Evolutionary conservation across 73 alveolate genomes (phyloP), one percentile per base, ranked within the genome.

Genomic region (Uronychia binucleata): DNA sequence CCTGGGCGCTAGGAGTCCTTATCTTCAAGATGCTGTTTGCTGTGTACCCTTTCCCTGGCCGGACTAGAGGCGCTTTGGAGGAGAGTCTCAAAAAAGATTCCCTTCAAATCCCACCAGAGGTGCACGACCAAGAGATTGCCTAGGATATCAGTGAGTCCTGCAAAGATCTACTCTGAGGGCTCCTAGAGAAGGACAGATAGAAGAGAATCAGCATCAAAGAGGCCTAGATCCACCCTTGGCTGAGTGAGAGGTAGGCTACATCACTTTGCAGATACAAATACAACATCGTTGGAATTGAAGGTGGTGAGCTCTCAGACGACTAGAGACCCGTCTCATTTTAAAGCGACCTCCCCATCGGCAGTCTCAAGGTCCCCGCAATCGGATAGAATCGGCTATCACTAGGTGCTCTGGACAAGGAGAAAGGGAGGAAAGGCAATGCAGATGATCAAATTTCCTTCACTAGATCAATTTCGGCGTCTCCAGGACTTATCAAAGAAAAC

Each of bases 1-100:
- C 88, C 14, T 93, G 97, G 97, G 86, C 93, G 31, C 34, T 93
- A 74, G 97, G 97, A 0, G 84, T 93, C 25, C 77, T 93, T 0
- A 77, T 90, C 59, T 93, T 75, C 82, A 82, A 86, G 78, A 77
- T 93, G 90, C 86, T 90, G 13, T 87, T 67, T 82, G 97, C 94
- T 0, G 31, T 0, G 5, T 90, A 84, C 78, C 96, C 97, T 30
- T 93, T 93, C 75, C 92, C 88, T 34, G 97, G 93, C 0, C 84
- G 83, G 76, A 91, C 81, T 34, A 59, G 87, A 33, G 76, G 79
- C 57, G 92, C 74, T 34, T 79, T 88, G 33, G 75, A 80, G 59
- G 29, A 74, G 28, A 83, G 82, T 30, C 86, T 92, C 32, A 74
- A 30, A 25, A 74, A 60, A 0, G 77, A 74, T 33, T 28, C 60